These are phyloP conservation scores for Colletotrichum neosansevieriae DNA, from an alignment of 2,329 filamentous ascomycete species.

Conservation along the genomic window DNA sequence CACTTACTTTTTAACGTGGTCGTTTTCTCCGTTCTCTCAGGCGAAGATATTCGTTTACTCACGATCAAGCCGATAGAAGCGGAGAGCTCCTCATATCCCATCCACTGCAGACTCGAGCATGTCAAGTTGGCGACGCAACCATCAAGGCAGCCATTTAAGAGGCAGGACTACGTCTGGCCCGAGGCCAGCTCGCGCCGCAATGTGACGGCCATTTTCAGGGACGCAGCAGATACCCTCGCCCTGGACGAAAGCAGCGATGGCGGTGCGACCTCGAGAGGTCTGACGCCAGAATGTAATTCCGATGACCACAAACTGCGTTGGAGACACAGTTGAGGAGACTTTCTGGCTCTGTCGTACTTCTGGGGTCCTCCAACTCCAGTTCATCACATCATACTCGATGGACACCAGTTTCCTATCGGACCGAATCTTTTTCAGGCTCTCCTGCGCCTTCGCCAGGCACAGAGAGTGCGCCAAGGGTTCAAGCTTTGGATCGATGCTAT, in stretches of 20 bases:
- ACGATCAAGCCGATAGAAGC: background rate
- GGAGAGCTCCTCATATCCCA: background rate
- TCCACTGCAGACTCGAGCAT: background rate
- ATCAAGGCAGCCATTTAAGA: background rate
- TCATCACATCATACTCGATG: background rate
- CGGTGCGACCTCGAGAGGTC: background rate
- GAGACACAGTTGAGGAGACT: background rate
- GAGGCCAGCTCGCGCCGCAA: background rate
- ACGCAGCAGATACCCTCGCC: background rate
- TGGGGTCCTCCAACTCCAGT: constrained; percentile 2
- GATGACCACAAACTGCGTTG: background rate
- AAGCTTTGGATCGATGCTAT: background rate
- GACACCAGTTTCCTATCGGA: background rate
- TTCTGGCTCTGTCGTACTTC: background rate
- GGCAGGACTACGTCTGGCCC: background rate
- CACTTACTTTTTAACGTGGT: too few species aligned
- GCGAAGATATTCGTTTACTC: constrained; percentile 1
- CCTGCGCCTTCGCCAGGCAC: background rate
- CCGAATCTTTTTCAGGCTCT: background rate
- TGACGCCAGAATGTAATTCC: background rate
- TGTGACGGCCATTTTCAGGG: background rate
- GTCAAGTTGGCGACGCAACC: background rate
- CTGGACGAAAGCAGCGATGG: background rate
- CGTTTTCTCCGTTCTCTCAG: background rate
- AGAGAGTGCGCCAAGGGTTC: constrained; percentile 6